Base-by-base conservation (phyloP, 495 filamentous ascomycete species). In the Lepidopterella palustris region DNA sequence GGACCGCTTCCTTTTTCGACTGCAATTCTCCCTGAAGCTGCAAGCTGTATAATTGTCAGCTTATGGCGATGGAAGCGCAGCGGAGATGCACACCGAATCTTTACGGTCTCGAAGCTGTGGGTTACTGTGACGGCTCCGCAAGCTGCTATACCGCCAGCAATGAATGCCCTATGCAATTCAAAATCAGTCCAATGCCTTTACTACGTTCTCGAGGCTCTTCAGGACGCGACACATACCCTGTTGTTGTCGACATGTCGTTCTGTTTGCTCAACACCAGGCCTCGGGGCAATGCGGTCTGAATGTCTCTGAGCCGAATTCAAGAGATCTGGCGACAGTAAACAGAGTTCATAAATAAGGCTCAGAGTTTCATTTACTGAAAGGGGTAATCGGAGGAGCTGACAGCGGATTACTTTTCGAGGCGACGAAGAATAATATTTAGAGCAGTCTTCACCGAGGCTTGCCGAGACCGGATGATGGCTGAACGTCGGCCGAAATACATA, bases 101-200 rank as follows among this genome's bases (percentile, higher is more conserved):
- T 99, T 58, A 97, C 90, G 5, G 93, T 97, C 76, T 99, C 93
- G 77, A 97, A 97, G 60, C 90, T 89, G 73, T 99, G 93, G 39
- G 93, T 99, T 48, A 95, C 92, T 3, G 93, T 97, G 53, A 99
- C 95, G 54, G 93, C 93, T 63, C 93, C 93, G 75, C 91, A 96
- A 54, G 95, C 93, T 64, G 93, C 93, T 70, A 97, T 88, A 61
- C 93, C 93, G 71, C 93, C 93, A 25, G 93, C 91, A 63, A 97
- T 80, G 79, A 99, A 99, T 9, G 83, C 81, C 45, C 83, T 85
- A 32, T 40, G 25, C 15, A 28, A 3, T 20, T 28, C 20, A 18
- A n/a, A 47, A 53, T 59, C 45, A 39, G 47, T 29, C 25, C 56
- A 52, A 25, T 52, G 25, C 23, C 23, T 59, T 15, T 15, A 53